A percentile compares a stretch with the other conserved stretches of the same genome.
These are phyloP conservation scores for Aspergillus sp. DNA, from an alignment of 2,329 filamentous ascomycete genomes.

Conservation along the genomic window DNA sequence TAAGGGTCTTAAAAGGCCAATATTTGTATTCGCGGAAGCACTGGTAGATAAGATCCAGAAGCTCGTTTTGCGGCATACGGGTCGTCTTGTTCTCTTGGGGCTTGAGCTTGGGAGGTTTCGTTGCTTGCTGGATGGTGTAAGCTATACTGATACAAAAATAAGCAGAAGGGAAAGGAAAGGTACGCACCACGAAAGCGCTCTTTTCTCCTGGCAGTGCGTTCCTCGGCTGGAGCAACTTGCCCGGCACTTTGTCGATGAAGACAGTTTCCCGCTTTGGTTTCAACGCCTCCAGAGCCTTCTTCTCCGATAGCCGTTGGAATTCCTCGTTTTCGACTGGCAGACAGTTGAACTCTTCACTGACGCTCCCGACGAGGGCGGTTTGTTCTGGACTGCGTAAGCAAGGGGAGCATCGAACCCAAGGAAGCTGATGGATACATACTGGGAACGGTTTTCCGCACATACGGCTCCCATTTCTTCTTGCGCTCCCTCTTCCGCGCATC, in stretches of 20 bases:
- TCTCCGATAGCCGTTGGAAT: slow-evolving; percentile 60
- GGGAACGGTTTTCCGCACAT: slow-evolving; percentile 60
- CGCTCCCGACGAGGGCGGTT: slow-evolving; percentile 69
- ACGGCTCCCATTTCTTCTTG: slow-evolving; percentile 59
- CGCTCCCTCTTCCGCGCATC: slow-evolving; percentile 46
- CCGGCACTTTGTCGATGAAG: slow-evolving; percentile 43
- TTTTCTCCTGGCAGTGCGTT: slow-evolving; percentile 46
- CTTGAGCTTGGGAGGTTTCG: slow-evolving; percentile 53
- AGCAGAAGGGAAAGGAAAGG: not conserved
- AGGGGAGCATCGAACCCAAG: not conserved
- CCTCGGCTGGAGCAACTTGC: slow-evolving; percentile 58
- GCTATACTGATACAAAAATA: slow-evolving; percentile 5
- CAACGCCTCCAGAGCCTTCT: slow-evolving; percentile 58
- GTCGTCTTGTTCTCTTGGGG: slow-evolving; percentile 77
- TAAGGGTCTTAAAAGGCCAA: slow-evolving; percentile 89
- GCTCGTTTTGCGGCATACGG: slow-evolving; percentile 83
- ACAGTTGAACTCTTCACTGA: slow-evolving; percentile 74
- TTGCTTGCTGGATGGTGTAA: slow-evolving; percentile 38
- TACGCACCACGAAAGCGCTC: slow-evolving; percentile 43
- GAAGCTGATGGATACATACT: slow-evolving; percentile 55
- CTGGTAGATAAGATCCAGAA: slow-evolving; percentile 79
- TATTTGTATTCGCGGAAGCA: slow-evolving; percentile 85
- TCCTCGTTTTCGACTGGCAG: slow-evolving; percentile 70
- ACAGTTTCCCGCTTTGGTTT: slow-evolving; percentile 58
- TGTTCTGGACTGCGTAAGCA: slow-evolving; percentile 57